These are phyloP conservation scores for Rhodotorula sp. DNA, from an alignment of 1,284 basidiomycete genomes.

Conservation along the genomic window DNA sequence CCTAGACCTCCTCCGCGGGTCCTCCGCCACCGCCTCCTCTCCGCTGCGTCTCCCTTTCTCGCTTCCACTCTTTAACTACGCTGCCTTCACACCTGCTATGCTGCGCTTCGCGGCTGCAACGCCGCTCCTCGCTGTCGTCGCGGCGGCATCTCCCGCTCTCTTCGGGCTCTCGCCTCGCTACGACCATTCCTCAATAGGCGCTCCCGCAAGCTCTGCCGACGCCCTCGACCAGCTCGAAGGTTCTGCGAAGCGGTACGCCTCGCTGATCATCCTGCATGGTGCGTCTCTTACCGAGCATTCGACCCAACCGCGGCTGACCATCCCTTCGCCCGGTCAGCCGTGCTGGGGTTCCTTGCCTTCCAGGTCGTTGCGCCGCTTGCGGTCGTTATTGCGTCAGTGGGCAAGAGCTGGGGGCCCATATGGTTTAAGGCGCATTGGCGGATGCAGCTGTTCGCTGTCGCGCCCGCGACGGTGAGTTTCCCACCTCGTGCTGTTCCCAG, in stretches of 20 bases:
- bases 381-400: constrained; percentile 17
- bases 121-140: background rate
- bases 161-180: background rate
- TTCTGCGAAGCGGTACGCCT: background rate
- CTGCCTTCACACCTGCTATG: background rate
- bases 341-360: constrained; percentile 14
- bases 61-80: background rate
- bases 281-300: background rate
- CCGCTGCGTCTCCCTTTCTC: background rate
- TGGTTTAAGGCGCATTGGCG: constrained; percentile 26
- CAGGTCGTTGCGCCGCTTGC: constrained; percentile 18
- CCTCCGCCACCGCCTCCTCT: too few species aligned
- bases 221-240: too few species aligned
- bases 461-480: background rate
- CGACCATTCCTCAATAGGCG: background rate
- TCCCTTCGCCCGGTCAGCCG: background rate
- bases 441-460: constrained; percentile 1
- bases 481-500: background rate
- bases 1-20: too few species aligned
- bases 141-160: background rate
- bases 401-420: constrained; percentile 1
- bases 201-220: too few species aligned
- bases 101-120: background rate
- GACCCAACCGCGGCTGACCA: background rate
- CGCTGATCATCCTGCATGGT: constrained; percentile 9